Conservation (phyloP, 352 stramenopile species). For the Globisporangium recalcitrans region DNA sequence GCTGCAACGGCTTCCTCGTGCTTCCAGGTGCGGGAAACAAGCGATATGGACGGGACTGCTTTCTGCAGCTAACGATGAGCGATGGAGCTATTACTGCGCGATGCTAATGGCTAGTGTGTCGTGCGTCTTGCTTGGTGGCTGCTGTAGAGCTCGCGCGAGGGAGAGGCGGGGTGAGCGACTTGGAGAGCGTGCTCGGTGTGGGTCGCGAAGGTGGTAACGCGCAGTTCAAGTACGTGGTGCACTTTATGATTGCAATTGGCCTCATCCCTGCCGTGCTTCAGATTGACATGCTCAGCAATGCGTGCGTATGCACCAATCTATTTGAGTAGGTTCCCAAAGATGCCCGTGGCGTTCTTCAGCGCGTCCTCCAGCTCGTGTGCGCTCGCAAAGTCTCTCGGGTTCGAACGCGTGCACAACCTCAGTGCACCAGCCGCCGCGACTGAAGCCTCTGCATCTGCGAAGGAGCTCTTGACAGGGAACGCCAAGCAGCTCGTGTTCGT, state of each 20-base stretch:
- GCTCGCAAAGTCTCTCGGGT: slow-evolving; percentile 26
- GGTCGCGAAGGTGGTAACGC: slow-evolving; percentile 17
- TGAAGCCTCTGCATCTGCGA: background rate
- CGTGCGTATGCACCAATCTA: background rate
- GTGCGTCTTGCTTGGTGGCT: background rate
- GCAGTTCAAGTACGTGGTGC: slow-evolving; percentile 26
- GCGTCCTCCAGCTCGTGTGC: slow-evolving; percentile 27
- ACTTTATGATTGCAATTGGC: no score
- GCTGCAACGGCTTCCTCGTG: slow-evolving; percentile 53
- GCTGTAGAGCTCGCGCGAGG: slow-evolving; percentile 5
- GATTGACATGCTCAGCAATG: background rate
- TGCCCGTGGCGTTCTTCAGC: slow-evolving; percentile 61
- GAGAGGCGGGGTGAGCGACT: slow-evolving; percentile 13
- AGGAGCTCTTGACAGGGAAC: slow-evolving; percentile 26
- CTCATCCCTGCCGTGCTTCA: no score
- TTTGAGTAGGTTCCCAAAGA: slow-evolving; percentile 43
- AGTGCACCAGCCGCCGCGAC: slow-evolving; percentile 9
- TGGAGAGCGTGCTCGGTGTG: slow-evolving; percentile 34
- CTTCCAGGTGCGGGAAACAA: slow-evolving; percentile 25
- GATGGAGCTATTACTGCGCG: background rate
- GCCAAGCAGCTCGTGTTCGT: slow-evolving; percentile 55
- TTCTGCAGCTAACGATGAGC: background rate
- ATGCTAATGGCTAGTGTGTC: no score
- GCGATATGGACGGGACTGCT: background rate
- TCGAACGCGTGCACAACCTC: slow-evolving; percentile 30